These are phyloP conservation scores for Saccharomycopsis guyanensis DNA, from an alignment of 805 yeast genomes.

Conservation along the genomic window DNA sequence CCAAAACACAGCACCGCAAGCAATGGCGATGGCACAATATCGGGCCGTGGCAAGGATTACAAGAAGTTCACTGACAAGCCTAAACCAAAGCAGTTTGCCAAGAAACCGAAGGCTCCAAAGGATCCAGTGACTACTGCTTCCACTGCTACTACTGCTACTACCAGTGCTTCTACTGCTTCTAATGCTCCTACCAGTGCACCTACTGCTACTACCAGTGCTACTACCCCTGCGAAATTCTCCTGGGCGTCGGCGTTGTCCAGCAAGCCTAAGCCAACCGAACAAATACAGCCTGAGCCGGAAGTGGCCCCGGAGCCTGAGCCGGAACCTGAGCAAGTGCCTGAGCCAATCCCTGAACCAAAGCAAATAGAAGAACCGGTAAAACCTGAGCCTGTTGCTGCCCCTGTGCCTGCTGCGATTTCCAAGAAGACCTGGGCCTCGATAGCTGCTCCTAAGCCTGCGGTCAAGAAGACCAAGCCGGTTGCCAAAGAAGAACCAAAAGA, in stretches of 20 bases:
- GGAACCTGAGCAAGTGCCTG: conserved; percentile 1
- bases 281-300: conserved; percentile 15
- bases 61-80: conserved; percentile 21
- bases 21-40: conserved; percentile 23
- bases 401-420: conserved; percentile 22
- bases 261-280: conserved; percentile 20
- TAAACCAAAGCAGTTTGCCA: conserved; percentile 22
- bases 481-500: conserved; percentile 2
- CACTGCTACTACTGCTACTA: conserved; percentile 25
- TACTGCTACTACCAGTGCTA: conserved; percentile 20
- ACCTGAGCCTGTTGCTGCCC: conserved; percentile 15
- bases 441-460: conserved; percentile 44
- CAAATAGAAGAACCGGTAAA: conserved; percentile 20
- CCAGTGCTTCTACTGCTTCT: conserved; percentile 24
- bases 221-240: conserved; percentile 24
- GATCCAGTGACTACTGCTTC: conserved; percentile 22
- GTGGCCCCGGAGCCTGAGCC: conserved; percentile 22
- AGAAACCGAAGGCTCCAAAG: conserved; percentile 17
- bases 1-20: conserved; percentile 16
- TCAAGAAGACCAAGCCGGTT: conserved; percentile 22
- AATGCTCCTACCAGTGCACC: conserved; percentile 26
- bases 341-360: no score
- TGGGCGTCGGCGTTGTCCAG: conserved; percentile 33
- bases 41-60: conserved; percentile 21
- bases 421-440: conserved; percentile 64